Conservation (phyloP, 495 filamentous ascomycete genomes). For the Lasiosphaeria miniovina region DNA sequence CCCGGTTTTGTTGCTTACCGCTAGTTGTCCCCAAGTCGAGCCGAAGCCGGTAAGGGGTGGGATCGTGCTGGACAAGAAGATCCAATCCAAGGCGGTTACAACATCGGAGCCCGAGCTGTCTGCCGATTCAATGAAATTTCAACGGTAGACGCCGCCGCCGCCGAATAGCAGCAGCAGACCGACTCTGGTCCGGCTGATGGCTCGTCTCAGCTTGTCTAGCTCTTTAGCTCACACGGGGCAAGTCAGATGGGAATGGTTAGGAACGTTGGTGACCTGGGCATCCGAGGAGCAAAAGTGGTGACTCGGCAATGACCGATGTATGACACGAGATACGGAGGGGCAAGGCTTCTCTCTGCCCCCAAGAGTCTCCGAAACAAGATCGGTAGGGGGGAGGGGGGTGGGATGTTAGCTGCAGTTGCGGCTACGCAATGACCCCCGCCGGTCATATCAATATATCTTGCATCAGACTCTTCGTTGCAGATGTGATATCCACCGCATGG, state of each 20-base stretch:
- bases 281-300: not conserved
- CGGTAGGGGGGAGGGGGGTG: slow-evolving; percentile 2
- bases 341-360: too few relatives aligned
- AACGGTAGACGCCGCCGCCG: not conserved
- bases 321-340: not conserved
- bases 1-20: slow-evolving; percentile 13
- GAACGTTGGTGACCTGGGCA: not conserved
- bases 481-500: slow-evolving; percentile 16
- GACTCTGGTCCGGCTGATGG: slow-evolving; percentile 8
- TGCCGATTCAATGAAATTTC: not conserved
- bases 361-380: not conserved
- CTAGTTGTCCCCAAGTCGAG: slow-evolving; percentile 1
- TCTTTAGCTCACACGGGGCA: not conserved
- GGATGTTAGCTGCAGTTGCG: slow-evolving; percentile 1
- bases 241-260: not conserved
- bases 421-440: not conserved
- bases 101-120: not conserved
- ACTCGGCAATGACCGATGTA: not conserved
- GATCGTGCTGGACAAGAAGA: slow-evolving; percentile 1
- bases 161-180: not conserved
- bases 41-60: not conserved
- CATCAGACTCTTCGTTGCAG: slow-evolving; percentile 13
- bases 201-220: slow-evolving; percentile 4
- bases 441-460: slow-evolving; percentile 21
- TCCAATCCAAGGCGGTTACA: slow-evolving; percentile 5